phyloP scores from a whole-genome alignment of 192 early-diverging fungal genomes.

The Pilaira anomala region DNA sequence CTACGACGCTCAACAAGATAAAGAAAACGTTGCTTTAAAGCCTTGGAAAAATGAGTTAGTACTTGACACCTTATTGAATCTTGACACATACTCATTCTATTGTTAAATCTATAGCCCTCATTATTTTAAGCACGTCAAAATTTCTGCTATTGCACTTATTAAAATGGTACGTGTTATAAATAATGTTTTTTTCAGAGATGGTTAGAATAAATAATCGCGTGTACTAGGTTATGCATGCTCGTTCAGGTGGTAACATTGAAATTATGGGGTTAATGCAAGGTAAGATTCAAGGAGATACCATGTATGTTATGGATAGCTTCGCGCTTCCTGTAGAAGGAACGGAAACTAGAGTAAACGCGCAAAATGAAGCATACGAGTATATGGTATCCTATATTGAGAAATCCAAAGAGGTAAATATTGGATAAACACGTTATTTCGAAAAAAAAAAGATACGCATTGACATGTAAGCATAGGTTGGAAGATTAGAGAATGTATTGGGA shows the following conservation, averaged over 20 bases:
- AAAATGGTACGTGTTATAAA: slow-evolving; percentile 75
- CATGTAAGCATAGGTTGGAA: slow-evolving; percentile 59
- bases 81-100: background rate
- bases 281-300: slow-evolving; percentile 80
- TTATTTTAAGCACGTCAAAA: slow-evolving; percentile 83
- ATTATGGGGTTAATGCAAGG: slow-evolving; percentile 99
- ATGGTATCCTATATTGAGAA: slow-evolving; percentile 92
- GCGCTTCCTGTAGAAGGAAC: slow-evolving; percentile 98
- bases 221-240: slow-evolving; percentile 88
- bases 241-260: slow-evolving; percentile 93
- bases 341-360: slow-evolving; percentile 94
- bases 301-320: slow-evolving; percentile 96
- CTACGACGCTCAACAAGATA: slow-evolving; percentile 71
- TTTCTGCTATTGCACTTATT: slow-evolving; percentile 93
- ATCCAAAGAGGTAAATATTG: slow-evolving; percentile 61
- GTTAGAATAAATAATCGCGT: background rate
- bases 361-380: slow-evolving; percentile 92
- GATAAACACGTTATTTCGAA: background rate
- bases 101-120: slow-evolving; percentile 56
- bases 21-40: slow-evolving; percentile 54
- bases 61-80: background rate
- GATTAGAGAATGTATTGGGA: slow-evolving; percentile 89
- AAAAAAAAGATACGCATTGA: background rate
- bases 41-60: slow-evolving; percentile 85
- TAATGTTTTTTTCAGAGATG: background rate